phyloP scores from a whole-genome alignment of 257 asterid genomes.

The Thymus quinquecostatus region DNA sequence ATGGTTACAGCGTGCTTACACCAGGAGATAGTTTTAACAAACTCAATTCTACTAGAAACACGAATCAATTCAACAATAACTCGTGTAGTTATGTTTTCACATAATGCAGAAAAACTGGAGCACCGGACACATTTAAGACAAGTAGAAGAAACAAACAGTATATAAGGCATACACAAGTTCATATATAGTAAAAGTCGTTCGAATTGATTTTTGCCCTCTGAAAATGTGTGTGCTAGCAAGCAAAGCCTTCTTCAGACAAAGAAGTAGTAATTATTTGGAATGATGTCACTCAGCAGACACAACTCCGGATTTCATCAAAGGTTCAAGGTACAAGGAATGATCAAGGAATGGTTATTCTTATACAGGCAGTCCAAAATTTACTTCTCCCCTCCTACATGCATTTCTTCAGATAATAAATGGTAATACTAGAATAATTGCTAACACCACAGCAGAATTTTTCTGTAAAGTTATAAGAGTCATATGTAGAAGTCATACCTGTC shows the following conservation, averaged over 20 bases:
- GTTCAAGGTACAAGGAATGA: background rate
- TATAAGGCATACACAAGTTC: background rate
- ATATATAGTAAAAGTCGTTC: background rate
- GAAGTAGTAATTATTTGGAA: background rate
- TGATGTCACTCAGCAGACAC: background rate
- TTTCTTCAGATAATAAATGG: background rate
- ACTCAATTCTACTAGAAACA: background rate
- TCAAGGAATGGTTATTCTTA: background rate
- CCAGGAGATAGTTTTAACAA: slow-evolving; percentile 2
- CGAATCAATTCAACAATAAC: background rate
- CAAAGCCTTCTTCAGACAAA: slow-evolving; percentile 5
- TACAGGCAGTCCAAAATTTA: background rate
- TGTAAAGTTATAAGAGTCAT: background rate
- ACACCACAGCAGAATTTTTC: background rate
- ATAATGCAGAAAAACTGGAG: slow-evolving; percentile 2
- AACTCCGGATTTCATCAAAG: background rate
- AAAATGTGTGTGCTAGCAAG: background rate
- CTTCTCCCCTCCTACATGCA: background rate
- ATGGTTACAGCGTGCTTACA: slow-evolving; percentile 12
- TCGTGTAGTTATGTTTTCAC: background rate
- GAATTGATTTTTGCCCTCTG: background rate
- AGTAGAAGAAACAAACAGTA: background rate
- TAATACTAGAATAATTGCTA: background rate
- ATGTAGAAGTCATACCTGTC: slow-evolving; percentile 50
- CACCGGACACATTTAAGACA: background rate